These are phyloP conservation scores for Ganoderma resinaceum DNA, from an alignment of 1,284 basidiomycete species.

Conservation along the genomic window DNA sequence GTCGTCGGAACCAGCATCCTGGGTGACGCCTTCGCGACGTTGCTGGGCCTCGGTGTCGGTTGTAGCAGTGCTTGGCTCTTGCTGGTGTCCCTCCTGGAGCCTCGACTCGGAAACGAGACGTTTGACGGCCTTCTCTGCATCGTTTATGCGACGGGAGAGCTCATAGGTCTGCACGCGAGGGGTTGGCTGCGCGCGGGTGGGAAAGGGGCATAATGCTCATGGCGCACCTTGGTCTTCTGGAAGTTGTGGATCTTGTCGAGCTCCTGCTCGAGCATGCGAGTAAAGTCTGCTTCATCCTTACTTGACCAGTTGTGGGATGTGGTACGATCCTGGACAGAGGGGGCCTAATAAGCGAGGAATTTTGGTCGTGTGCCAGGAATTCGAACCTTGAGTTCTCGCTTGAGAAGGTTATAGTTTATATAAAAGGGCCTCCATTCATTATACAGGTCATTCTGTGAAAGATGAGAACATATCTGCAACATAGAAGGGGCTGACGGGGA, in stretches of 20 bases:
- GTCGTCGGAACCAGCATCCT: conserved; percentile 71
- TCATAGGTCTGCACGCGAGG: conserved; percentile 73
- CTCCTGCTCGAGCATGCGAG: conserved; percentile 81
- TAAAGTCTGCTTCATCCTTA: conserved; percentile 85
- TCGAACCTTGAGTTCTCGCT: conserved; percentile 86
- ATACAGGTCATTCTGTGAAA: conserved; percentile 78
- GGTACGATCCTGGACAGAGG: conserved; percentile 58
- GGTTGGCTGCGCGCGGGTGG: neutral
- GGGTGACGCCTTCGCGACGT: conserved; percentile 54
- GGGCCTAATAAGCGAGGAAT: conserved; percentile 9
- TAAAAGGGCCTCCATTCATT: conserved; percentile 92
- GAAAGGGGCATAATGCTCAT: neutral
- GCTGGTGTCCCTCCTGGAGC: conserved; percentile 34
- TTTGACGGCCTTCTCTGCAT: conserved; percentile 83
- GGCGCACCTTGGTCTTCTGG: conserved; percentile 85
- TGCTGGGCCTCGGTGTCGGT: conserved; percentile 68
- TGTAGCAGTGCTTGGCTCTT: conserved; percentile 21
- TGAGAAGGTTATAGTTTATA: conserved; percentile 88
- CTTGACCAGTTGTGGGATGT: conserved; percentile 72
- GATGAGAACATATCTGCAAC: conserved; percentile 10
- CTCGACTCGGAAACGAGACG: conserved; percentile 72
- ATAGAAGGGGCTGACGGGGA: conserved; percentile 6
- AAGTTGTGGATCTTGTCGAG: conserved; percentile 97
- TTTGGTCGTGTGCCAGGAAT: conserved; percentile 24
- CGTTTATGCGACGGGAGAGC: conserved; percentile 79